Percentiles rank a stretch among this genome's conserved stretches.
Evolutionary conservation across 129 eudicot genomes (phyloP).

Genomic region (Flaveria robusta): DNA sequence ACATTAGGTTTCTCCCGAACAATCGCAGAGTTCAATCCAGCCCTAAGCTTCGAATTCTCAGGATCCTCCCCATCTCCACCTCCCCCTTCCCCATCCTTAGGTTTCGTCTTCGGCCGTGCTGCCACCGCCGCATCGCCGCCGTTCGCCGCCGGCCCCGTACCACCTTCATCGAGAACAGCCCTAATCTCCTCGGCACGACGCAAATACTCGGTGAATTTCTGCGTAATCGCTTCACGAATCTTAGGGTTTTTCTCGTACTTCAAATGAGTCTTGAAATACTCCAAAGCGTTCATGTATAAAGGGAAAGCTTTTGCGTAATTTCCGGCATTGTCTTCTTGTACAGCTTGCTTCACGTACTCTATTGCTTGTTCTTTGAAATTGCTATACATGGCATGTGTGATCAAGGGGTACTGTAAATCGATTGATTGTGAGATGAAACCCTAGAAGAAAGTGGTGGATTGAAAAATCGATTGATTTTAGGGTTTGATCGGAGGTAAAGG

Average conservation of each 20-base stretch:
- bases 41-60: conserved; percentile 72
- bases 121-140: conserved; percentile 88
- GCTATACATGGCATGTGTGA: conserved; percentile 62
- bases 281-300: conserved; percentile 82
- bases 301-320: conserved; percentile 86
- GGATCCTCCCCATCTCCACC: conserved; percentile 75
- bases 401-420: conserved; percentile 6
- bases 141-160: conserved; percentile 52
- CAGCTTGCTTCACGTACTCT: conserved; percentile 88
- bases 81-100: conserved; percentile 62
- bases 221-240: conserved; percentile 88
- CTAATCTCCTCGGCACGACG: conserved; percentile 96
- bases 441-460: conserved; percentile 18
- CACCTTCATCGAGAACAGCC: conserved; percentile 82
- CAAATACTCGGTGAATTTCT: conserved; percentile 81
- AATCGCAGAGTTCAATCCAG: conserved; percentile 86
- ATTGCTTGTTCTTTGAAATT: conserved; percentile 96
- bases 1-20: conserved; percentile 85
- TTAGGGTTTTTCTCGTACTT: conserved; percentile 93
- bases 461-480: conserved; percentile 28
- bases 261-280: conserved; percentile 85
- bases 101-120: conserved; percentile 67
- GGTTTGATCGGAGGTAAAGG: conserved; percentile 25
- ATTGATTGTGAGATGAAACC: conserved; percentile 17
- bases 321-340: conserved; percentile 85